Conservation (phyloP, 495 filamentous ascomycete species). For the Xanthoparmelia taractica region DNA sequence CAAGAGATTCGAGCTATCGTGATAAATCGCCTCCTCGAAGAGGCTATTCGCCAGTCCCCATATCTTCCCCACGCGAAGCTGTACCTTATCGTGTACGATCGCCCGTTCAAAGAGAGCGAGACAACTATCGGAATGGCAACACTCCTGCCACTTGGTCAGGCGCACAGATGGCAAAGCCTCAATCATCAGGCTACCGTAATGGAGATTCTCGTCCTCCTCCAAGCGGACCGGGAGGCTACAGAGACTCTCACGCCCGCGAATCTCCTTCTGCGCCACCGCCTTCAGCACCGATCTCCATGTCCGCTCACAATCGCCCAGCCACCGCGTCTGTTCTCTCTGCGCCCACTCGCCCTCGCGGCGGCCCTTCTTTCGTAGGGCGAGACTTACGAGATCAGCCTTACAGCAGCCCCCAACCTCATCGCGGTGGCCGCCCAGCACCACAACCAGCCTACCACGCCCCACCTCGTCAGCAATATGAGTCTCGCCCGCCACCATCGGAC, state of each 20-base stretch:
- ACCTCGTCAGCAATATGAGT: slow-evolving; percentile 25
- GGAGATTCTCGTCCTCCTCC: slow-evolving; percentile 32
- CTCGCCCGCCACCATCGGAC: slow-evolving; percentile 25
- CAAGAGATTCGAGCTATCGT: slow-evolving; percentile 14
- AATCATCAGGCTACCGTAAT: slow-evolving; percentile 27
- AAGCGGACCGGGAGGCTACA: slow-evolving; percentile 30
- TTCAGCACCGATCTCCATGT: slow-evolving; percentile 38
- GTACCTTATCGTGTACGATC: slow-evolving; percentile 17
- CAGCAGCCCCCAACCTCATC: slow-evolving; percentile 35
- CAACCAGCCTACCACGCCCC: slow-evolving; percentile 21
- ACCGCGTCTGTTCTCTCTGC: slow-evolving; percentile 48
- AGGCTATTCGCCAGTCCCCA: slow-evolving; percentile 22
- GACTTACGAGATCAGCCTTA: slow-evolving; percentile 28
- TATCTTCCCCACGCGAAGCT: slow-evolving; percentile 21
- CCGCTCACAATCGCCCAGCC: slow-evolving; percentile 41
- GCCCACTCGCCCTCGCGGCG: slow-evolving; percentile 53
- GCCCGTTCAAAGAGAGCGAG: slow-evolving; percentile 16
- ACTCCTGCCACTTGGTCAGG: slow-evolving; percentile 14
- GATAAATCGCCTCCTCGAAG: slow-evolving; percentile 24
- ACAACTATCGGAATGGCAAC: slow-evolving; percentile 18
- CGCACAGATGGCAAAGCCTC: slow-evolving; percentile 7
- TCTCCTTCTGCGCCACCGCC: slow-evolving; percentile 45
- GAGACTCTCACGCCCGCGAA: slow-evolving; percentile 31
- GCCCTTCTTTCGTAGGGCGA: slow-evolving; percentile 24
- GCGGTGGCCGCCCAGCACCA: slow-evolving; percentile 31